These are phyloP conservation scores for Bipolaris cookei DNA, from an alignment of 2,329 filamentous ascomycete species.

Conservation along the genomic window DNA sequence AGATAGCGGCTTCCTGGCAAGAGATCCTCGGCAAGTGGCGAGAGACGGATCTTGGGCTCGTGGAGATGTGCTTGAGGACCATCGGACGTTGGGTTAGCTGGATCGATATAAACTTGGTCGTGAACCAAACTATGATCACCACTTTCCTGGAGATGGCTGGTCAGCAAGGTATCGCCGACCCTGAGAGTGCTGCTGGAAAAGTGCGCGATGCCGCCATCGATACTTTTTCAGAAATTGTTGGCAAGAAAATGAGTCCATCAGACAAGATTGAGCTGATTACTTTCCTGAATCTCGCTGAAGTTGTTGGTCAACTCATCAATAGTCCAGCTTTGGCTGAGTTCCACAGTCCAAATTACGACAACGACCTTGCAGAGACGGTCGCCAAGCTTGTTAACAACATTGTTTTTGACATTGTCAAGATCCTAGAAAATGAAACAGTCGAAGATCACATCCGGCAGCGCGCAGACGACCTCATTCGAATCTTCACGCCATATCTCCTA, in stretches of 20 bases:
- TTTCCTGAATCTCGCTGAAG: slow-evolving; percentile 84
- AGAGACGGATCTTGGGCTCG: slow-evolving; percentile 69
- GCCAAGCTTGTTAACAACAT: slow-evolving; percentile 94
- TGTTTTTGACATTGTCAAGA: slow-evolving; percentile 83
- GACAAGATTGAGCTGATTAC: slow-evolving; percentile 95
- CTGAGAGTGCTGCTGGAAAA: slow-evolving; percentile 67
- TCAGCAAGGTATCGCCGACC: slow-evolving; percentile 66
- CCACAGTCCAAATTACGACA: slow-evolving; percentile 87
- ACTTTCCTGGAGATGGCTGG: slow-evolving; percentile 86
- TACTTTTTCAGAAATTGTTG: slow-evolving; percentile 92
- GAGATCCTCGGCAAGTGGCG: slow-evolving; percentile 83
- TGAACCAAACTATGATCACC: slow-evolving; percentile 80
- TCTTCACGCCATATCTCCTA: slow-evolving; percentile 84
- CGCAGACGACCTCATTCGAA: slow-evolving; percentile 81
- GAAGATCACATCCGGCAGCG: slow-evolving; percentile 70
- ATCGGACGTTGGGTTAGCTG: slow-evolving; percentile 98
- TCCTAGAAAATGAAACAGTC: slow-evolving; percentile 73
- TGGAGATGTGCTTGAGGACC: slow-evolving; percentile 89
- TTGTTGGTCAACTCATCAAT: slow-evolving; percentile 83
- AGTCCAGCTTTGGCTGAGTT: slow-evolving; percentile 81
- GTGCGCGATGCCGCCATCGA: slow-evolving; percentile 91
- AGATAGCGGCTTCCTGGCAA: slow-evolving; percentile 89
- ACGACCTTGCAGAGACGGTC: slow-evolving; percentile 91
- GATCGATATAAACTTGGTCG: slow-evolving; percentile 94
- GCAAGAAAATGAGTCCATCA: slow-evolving; percentile 94